phyloP scores from a whole-genome alignment of 768 basidiomycete genomes.

The Amanita brunnescens region DNA sequence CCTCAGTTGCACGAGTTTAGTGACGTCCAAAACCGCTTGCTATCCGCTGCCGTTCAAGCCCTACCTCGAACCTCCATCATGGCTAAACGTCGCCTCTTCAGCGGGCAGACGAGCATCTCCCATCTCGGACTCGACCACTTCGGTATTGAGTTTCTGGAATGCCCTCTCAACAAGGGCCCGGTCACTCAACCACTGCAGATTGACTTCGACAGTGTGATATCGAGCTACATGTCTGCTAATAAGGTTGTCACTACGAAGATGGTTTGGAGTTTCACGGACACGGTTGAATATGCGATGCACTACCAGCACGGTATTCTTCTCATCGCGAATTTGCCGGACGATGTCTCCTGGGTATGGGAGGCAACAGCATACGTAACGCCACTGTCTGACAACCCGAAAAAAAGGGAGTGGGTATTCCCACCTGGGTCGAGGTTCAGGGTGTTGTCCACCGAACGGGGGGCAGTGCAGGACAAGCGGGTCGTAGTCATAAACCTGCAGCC shows the following conservation, averaged over 20 bases:
- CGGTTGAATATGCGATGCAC: slow-evolving; percentile 7
- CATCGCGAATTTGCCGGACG: slow-evolving; percentile 4
- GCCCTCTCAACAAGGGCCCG: background rate
- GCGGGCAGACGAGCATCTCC: slow-evolving; percentile 9
- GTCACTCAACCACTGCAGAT: background rate
- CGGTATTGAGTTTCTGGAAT: slow-evolving; percentile 5
- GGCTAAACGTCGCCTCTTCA: slow-evolving; percentile 3
- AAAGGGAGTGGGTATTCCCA: background rate
- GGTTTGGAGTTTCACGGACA: slow-evolving; percentile 10
- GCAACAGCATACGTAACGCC: background rate
- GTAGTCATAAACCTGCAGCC: background rate
- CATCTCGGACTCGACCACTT: slow-evolving; percentile 2
- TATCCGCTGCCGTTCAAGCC: slow-evolving; percentile 5
- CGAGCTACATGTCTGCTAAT: background rate
- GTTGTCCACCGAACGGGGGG: background rate
- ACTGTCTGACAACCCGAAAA: background rate
- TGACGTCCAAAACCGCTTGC: slow-evolving; percentile 7
- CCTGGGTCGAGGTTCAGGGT: background rate
- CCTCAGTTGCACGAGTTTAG: slow-evolving; percentile 7
- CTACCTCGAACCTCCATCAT: slow-evolving; percentile 9
- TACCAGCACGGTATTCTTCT: slow-evolving; percentile 10
- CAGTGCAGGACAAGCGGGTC: background rate
- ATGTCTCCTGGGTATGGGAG: slow-evolving; percentile 1
- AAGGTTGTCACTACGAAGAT: slow-evolving; percentile 9
- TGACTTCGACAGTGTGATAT: background rate